Evolutionary conservation across 495 filamentous ascomycete genomes (phyloP).

Genomic region (Astrothelium subdiscretum): DNA sequence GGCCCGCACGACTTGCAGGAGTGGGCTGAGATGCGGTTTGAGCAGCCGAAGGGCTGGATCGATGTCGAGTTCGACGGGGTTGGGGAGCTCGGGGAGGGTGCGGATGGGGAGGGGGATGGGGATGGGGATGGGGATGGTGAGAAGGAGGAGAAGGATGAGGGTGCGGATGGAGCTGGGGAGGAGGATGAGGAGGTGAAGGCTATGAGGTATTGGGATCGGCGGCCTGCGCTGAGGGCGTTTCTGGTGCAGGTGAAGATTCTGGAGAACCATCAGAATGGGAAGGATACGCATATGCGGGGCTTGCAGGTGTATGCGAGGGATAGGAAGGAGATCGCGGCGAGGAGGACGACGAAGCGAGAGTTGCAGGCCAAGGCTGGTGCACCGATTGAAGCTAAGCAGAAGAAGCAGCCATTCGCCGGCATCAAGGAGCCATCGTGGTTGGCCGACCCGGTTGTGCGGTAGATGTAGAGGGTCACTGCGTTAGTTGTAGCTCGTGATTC

Average conservation of each 20-base stretch:
- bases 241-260: conserved; percentile 76
- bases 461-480: too few species aligned
- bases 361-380: neutral
- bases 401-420: neutral
- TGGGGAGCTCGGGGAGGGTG: conserved; percentile 32
- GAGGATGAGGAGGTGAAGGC: conserved; percentile 8
- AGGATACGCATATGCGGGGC: conserved; percentile 91
- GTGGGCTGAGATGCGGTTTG: conserved; percentile 68
- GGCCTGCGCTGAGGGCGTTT: conserved; percentile 61
- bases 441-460: neutral
- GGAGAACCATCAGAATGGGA: conserved; percentile 98
- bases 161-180: neutral
- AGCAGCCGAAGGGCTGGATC: conserved; percentile 77
- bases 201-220: conserved; percentile 16
- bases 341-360: neutral
- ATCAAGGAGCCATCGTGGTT: conserved; percentile 3
- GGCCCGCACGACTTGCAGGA: conserved; percentile 76
- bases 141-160: conserved; percentile 13
- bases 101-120: conserved; percentile 21
- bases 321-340: conserved; percentile 20
- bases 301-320: conserved; percentile 84
- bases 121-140: conserved; percentile 10
- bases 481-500: too few species aligned
- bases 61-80: conserved; percentile 67
- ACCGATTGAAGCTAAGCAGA: neutral